Evolutionary conservation across 208 protist genomes (phyloP).

Genomic region (Naegleria gruberi): DNA sequence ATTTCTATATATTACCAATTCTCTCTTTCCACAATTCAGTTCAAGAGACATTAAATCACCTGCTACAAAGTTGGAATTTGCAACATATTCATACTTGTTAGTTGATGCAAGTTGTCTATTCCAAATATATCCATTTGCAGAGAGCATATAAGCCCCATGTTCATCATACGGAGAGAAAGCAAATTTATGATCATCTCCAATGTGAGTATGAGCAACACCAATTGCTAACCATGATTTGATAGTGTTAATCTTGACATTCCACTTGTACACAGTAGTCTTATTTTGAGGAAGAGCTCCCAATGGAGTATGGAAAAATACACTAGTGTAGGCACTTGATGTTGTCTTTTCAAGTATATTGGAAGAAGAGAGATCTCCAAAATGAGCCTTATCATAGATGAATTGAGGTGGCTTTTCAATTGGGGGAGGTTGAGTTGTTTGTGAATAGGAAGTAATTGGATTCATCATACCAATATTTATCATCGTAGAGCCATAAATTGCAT

Average conservation of each 20-base stretch:
- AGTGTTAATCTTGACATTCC: neutral
- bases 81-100: neutral
- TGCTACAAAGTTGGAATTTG: neutral
- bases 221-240: neutral
- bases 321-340: neutral
- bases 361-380: too few relatives aligned
- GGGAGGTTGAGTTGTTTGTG: too few relatives aligned
- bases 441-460: too few relatives aligned
- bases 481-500: too few relatives aligned
- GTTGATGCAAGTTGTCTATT: neutral
- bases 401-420: too few relatives aligned
- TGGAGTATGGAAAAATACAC: neutral
- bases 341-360: neutral
- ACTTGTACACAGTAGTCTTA: neutral
- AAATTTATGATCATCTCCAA: neutral
- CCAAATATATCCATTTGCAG: neutral
- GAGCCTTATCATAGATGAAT: too few relatives aligned
- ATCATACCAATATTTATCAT: too few relatives aligned
- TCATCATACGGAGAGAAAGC: neutral
- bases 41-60: neutral
- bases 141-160: neutral
- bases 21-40: neutral
- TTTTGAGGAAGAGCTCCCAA: neutral
- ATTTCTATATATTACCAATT: neutral
- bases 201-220: neutral